A percentile compares a stretch with the other conserved stretches of the same genome.
Evolutionary conservation across 1,139 yeast genomes (phyloP).

Genomic region (Cylindricascospora bacillispora): DNA sequence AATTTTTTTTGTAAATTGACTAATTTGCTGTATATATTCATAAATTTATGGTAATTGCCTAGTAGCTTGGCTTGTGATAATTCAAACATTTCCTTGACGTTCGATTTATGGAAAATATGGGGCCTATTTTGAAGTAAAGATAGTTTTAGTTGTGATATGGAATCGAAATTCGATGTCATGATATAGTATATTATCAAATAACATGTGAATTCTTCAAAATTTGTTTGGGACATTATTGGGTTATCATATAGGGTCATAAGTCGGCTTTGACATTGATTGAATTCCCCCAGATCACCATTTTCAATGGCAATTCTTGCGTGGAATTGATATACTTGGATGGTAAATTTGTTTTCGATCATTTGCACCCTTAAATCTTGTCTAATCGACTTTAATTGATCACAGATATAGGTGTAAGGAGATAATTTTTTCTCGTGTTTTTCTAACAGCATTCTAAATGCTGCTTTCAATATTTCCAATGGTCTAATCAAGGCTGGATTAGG

Average conservation of each 20-base stretch:
- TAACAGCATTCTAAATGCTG: slow-evolving; percentile 44
- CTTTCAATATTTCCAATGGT: slow-evolving; percentile 49
- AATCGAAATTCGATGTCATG: slow-evolving; percentile 52
- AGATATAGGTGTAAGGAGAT: slow-evolving; percentile 56
- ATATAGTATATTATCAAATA: slow-evolving; percentile 69
- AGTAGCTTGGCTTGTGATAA: slow-evolving; percentile 31
- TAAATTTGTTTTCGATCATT: slow-evolving; percentile 66
- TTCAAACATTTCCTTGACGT: slow-evolving; percentile 33
- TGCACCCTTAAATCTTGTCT: slow-evolving; percentile 93
- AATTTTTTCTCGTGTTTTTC: slow-evolving; percentile 41
- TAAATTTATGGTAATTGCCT: slow-evolving; percentile 42
- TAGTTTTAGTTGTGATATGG: slow-evolving; percentile 25
- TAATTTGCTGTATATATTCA: slow-evolving; percentile 32
- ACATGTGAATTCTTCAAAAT: slow-evolving; percentile 53
- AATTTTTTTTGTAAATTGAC: slow-evolving; percentile 26
- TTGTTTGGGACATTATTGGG: slow-evolving; percentile 27
- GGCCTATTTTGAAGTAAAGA: slow-evolving; percentile 18
- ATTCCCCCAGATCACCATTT: slow-evolving; percentile 80
- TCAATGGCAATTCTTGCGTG: slow-evolving; percentile 83
- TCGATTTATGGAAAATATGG: slow-evolving; percentile 13
- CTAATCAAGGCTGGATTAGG: slow-evolving; percentile 81
- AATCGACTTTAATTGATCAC: slow-evolving; percentile 83
- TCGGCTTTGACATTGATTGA: slow-evolving; percentile 88
- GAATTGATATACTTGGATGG: slow-evolving; percentile 68
- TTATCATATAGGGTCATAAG: slow-evolving; percentile 46